Percentiles rank a stretch among this genome's conserved stretches.
Evolutionary conservation across 805 yeast species (phyloP).

Genomic region (Kockiozyma suomiensis): DNA sequence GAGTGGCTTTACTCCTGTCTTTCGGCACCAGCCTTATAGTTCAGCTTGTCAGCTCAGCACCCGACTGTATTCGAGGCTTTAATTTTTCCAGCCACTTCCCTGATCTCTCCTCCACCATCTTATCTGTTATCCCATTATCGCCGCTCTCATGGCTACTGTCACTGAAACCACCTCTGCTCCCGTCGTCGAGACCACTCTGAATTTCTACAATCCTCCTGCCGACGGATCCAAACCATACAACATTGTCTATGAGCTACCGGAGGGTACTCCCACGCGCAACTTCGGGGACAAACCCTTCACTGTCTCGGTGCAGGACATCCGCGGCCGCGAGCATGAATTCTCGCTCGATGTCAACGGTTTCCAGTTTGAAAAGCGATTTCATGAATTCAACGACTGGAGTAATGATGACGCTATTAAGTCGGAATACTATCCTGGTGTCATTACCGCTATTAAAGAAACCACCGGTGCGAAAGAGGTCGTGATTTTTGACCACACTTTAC

Average conservation of each 20-base stretch:
- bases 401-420: conserved; percentile 30
- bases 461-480: conserved; percentile 35
- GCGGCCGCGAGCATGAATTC: conserved; percentile 27
- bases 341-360: conserved; percentile 32
- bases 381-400: conserved; percentile 21
- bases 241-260: conserved; percentile 39
- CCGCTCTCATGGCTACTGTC: conserved; percentile 18
- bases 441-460: conserved; percentile 28
- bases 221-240: conserved; percentile 32
- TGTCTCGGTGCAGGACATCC: conserved; percentile 17
- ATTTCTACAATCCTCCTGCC: conserved; percentile 27
- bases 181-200: conserved; percentile 13
- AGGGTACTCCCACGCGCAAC: conserved; percentile 32
- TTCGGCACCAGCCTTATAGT: no score
- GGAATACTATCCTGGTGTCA: conserved; percentile 35
- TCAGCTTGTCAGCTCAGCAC: no score
- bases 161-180: conserved; percentile 24
- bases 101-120: no score
- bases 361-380: conserved; percentile 23
- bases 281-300: neutral
- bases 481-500: conserved; percentile 36
- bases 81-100: no score
- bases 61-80: no score
- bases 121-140: neutral
- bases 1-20: no score